Evolutionary conservation across 1,284 basidiomycete genomes (phyloP), one percentile per base, ranked within the genome.

Genomic region (Heterobasidion irregulare): DNA sequence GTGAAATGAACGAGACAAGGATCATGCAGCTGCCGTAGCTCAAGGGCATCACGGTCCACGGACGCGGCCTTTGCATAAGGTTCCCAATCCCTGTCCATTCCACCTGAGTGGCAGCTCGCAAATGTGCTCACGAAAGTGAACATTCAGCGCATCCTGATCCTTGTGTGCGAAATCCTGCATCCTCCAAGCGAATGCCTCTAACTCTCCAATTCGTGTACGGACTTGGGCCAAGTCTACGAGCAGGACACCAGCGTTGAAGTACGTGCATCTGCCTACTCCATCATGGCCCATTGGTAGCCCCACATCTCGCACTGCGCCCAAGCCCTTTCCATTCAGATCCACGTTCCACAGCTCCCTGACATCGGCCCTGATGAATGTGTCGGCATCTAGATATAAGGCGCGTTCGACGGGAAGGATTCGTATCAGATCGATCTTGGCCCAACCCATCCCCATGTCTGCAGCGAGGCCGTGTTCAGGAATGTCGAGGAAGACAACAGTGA

Each of bases 161-260:
- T 62, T 64, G 58, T 69, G 76, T 33, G 49, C 64, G 5, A 70
- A 59, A 8, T 69, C 54, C 44, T 53, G 59, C 68, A 69, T 70
- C 51, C 57, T 52, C 45, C 52, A 53, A 9, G 63, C 69, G 19
- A 69, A 38, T 13, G 52, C 57, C 36, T 62, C 55, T 15, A 80
- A 65, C 2, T 64, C 63, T 6, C 46, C 47, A 6, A 68, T 15
- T 4, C 54, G 53, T 8, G 47, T 26, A n/a, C 79, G 67, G 8
- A 72, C 62, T 45, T 66, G 68, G 0, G 75, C 63, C 41, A 83
- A 66, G 63, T 83, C 74, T 56, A 83, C 57, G 10, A 83, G 64
- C 52, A 83, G 61, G 16, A 83, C 76, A 0, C 80, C 81, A 0
- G 78, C 75, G 53, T 82, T 83, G 70, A 82, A 82, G 61, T 82